These are phyloP conservation scores for Agarophyton chilense DNA, from an alignment of 23 red algal genomes.

Conservation along the genomic window DNA sequence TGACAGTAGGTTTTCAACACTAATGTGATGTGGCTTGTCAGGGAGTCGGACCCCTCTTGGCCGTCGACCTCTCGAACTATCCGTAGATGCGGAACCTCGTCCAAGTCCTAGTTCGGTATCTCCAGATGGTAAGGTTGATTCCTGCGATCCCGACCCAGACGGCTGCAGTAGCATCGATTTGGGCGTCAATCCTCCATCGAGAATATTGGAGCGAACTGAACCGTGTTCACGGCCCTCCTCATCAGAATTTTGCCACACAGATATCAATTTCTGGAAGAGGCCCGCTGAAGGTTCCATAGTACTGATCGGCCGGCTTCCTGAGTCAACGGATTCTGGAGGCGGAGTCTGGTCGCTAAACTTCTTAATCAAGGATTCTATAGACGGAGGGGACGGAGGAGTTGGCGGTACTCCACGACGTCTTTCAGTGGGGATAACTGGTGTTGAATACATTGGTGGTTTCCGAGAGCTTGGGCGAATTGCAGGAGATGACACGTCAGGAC, in stretches of 20 bases:
- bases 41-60: conserved; percentile 25
- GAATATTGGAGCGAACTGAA: conserved; percentile 14
- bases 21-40: not conserved
- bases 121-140: conserved; percentile 48
- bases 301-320: conserved; percentile 38
- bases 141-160: conserved; percentile 1
- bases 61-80: conserved; percentile 15
- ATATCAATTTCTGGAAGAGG: conserved; percentile 59
- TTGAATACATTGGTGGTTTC: conserved; percentile 16
- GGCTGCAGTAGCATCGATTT: not conserved
- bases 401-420: conserved; percentile 17
- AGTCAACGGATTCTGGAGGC: not conserved
- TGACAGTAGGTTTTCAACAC: not conserved
- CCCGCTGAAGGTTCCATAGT: conserved; percentile 57
- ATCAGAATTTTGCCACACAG: conserved; percentile 60
- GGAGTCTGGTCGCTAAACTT: conserved; percentile 34
- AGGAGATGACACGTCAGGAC: not conserved
- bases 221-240: conserved; percentile 23
- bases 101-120: conserved; percentile 40
- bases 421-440: not conserved
- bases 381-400: conserved; percentile 56
- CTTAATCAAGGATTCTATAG: conserved; percentile 18
- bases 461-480: conserved; percentile 22
- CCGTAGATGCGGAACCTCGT: not conserved
- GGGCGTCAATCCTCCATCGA: not conserved